Evolutionary conservation across 1,284 basidiomycete species (phyloP), one percentile per base, ranked within the genome.

Genomic region (Heterobasidion irregulare): DNA sequence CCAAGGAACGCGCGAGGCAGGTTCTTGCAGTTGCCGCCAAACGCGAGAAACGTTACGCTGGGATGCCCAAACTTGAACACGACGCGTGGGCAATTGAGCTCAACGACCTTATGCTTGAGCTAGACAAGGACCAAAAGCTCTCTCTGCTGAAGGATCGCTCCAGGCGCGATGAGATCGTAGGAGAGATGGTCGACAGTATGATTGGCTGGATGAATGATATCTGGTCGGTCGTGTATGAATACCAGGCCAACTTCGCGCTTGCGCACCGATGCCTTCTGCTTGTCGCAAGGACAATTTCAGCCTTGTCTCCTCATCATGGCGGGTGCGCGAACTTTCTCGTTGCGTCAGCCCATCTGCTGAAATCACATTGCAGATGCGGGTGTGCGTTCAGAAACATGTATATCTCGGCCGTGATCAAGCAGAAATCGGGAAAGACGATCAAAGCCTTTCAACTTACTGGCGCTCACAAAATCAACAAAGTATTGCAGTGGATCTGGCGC

Each of bases 401-500:
- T 35, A 64, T 84, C 19, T 68, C 74, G 12, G 60, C 82, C 53
- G 62, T 64, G 2, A 74, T 86, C 57, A 75, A 66, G 50, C 65
- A 66, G 47, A 68, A 58, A 35, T 65, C 68, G 4, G 77, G 77
- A 13, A 75, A 74, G 46, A 47, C 69, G 15, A 63, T 84, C 59
- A 83, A 78, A 58, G 68, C 70, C 0, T 84, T 84, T 59, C 63
- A 66, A 15, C 62, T 84, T n/a, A 67, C 66, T 6, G 82, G 82
- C 10, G 73, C 74, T 0, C 70, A 74, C 26, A 73, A 73, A 46
- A 68, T 85, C 36, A 72, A 78, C 44, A 66, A 65, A n/a, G 71
- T 77, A 35, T 58, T 81, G 2, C 64, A 83, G 18, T 86, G 83
- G 81, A 76, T 86, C 49, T 86, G 84, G 84, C 75, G 84, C 6